Percentiles rank a stretch among this genome's conserved stretches.
Conservation (phyloP, 768 basidiomycete species). For the Rhizopogon rudus region DNA sequence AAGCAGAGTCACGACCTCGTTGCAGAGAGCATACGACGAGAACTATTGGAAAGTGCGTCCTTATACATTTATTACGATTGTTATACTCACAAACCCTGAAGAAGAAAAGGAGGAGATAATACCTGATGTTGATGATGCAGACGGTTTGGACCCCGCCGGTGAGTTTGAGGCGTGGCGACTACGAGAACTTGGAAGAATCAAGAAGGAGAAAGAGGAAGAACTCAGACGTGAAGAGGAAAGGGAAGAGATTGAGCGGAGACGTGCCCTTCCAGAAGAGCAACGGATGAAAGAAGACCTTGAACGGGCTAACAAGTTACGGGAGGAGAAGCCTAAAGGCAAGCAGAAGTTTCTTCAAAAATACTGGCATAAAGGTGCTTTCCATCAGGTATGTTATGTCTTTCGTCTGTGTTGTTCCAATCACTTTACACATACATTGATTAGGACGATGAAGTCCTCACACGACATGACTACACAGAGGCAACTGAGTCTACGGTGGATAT, state of each 20-base stretch:
- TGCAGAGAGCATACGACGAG: slow-evolving; percentile 88
- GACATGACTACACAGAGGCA: slow-evolving; percentile 85
- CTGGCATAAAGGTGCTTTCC: slow-evolving; percentile 99
- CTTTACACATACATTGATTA: slow-evolving; percentile 25
- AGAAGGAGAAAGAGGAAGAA: slow-evolving; percentile 89
- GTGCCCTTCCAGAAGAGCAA: slow-evolving; percentile 92
- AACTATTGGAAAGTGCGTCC: slow-evolving; percentile 83
- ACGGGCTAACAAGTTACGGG: slow-evolving; percentile 73
- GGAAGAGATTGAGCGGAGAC: slow-evolving; percentile 86
- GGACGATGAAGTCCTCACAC: slow-evolving; percentile 84
- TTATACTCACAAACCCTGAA: slow-evolving; percentile 24
- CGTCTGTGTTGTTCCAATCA: slow-evolving; percentile 3
- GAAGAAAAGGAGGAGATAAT: slow-evolving; percentile 84
- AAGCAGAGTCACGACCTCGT: slow-evolving; percentile 90
- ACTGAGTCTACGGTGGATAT: slow-evolving; percentile 88
- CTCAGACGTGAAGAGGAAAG: slow-evolving; percentile 76
- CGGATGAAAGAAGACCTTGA: slow-evolving; percentile 90
- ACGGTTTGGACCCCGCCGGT: slow-evolving; percentile 80
- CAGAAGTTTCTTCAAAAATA: slow-evolving; percentile 97
- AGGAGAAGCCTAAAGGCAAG: slow-evolving; percentile 86
- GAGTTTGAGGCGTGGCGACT: slow-evolving; percentile 98
- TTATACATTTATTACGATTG: neutral
- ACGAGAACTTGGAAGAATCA: slow-evolving; percentile 89
- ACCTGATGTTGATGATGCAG: slow-evolving; percentile 92
- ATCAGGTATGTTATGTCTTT: slow-evolving; percentile 57